Percentiles rank a stretch among this genome's conserved stretches.
These are phyloP conservation scores for Drechslera avenae DNA, from an alignment of 2,329 filamentous ascomycete genomes.

Conservation along the genomic window DNA sequence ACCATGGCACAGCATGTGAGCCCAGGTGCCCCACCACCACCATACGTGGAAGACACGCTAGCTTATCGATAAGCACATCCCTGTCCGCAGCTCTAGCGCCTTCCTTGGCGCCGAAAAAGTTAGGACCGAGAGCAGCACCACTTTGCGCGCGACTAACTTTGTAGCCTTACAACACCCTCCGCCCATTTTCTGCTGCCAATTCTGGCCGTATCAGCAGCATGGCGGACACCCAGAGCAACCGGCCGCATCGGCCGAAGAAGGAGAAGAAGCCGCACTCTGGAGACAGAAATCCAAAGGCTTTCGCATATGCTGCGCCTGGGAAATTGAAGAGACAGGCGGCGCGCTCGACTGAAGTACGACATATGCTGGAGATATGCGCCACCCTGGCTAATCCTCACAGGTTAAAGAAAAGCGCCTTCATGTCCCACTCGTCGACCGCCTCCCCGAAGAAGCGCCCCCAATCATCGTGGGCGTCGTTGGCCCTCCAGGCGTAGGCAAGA, in stretches of 20 bases:
- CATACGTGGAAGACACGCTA: slow-evolving; percentile 8
- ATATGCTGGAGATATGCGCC: fast-evolving
- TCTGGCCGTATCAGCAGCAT: slow-evolving; percentile 16
- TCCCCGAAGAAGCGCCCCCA: slow-evolving; percentile 93
- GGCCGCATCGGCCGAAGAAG: slow-evolving; percentile 83
- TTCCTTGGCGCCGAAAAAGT: slow-evolving; percentile 39
- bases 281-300: slow-evolving; percentile 88
- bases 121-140: slow-evolving; percentile 12
- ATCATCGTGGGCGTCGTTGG: slow-evolving; percentile 93
- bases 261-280: slow-evolving; percentile 78
- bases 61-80: slow-evolving; percentile 45
- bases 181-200: too few species aligned
- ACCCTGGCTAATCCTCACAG: slow-evolving; percentile 50
- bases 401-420: slow-evolving; percentile 95
- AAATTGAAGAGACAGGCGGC: slow-evolving; percentile 76
- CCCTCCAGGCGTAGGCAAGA: slow-evolving; percentile 92
- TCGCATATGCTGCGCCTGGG: slow-evolving; percentile 81
- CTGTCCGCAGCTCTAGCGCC: slow-evolving; percentile 33
- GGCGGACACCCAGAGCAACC: slow-evolving; percentile 76
- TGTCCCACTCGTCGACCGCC: slow-evolving; percentile 92
- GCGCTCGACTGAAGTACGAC: slow-evolving; percentile 70
- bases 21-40: slow-evolving; percentile 18
- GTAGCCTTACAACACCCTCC: too few species aligned
- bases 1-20: slow-evolving; percentile 8
- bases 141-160: slow-evolving; percentile 9